phyloP scores from a whole-genome alignment of 192 early-diverging fungal species.

The Physocladia obscura region DNA sequence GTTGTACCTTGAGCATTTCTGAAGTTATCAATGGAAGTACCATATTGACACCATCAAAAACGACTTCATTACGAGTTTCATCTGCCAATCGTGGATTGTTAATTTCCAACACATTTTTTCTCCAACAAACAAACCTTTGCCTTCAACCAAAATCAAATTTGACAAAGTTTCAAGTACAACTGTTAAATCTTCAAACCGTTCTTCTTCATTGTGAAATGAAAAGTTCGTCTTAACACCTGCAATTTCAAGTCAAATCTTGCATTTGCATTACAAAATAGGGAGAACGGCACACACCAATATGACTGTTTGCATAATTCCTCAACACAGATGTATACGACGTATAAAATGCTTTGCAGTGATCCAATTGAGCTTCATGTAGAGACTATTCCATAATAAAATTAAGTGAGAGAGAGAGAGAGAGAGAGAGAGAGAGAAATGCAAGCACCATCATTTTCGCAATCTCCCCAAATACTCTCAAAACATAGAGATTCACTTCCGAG shows the following conservation, averaged over 20 bases:
- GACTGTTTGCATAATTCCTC: slow-evolving; percentile 54
- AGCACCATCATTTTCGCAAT: slow-evolving; percentile 26
- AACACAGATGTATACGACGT: slow-evolving; percentile 47
- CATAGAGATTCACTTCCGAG: slow-evolving; percentile 64
- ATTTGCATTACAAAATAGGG: background rate
- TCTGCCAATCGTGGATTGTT: slow-evolving; percentile 2
- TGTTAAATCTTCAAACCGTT: slow-evolving; percentile 64
- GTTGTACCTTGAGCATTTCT: slow-evolving; percentile 65
- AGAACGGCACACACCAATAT: slow-evolving; percentile 43
- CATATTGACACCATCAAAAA: slow-evolving; percentile 70
- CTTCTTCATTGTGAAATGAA: slow-evolving; percentile 60
- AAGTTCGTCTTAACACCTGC: background rate
- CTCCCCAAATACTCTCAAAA: slow-evolving; percentile 53
- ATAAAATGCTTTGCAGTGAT: slow-evolving; percentile 33
- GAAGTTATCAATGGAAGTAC: slow-evolving; percentile 70
- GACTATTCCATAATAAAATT: slow-evolving; percentile 26
- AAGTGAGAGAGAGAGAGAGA: background rate
- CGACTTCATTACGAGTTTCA: slow-evolving; percentile 48
- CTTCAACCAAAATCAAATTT: slow-evolving; percentile 58
- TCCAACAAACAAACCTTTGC: slow-evolving; percentile 50
- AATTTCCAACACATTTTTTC: no score
- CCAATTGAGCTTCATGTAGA: slow-evolving; percentile 32
- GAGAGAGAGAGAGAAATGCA: slow-evolving; percentile 14
- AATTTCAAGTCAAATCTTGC: background rate
- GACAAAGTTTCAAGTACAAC: slow-evolving; percentile 59